Conservation (phyloP, 1,284 basidiomycete species). For the Apiotrichum laibachii region DNA sequence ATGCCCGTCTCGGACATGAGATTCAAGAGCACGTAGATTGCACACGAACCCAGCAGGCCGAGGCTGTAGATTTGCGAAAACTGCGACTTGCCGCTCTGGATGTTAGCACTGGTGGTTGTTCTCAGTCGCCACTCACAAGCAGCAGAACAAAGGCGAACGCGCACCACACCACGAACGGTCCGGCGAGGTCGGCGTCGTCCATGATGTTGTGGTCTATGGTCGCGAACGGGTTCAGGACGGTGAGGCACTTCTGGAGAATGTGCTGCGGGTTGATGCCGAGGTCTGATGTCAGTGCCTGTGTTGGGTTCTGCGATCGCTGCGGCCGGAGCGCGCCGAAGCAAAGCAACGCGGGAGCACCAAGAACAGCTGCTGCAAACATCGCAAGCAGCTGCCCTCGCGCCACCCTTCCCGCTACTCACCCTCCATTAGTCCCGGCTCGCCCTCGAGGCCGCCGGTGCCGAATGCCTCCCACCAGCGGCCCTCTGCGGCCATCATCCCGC, state of each 20-base stretch:
- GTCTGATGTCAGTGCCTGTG: constrained; percentile 58
- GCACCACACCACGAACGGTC: constrained; percentile 87
- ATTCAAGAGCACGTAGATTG: constrained; percentile 93
- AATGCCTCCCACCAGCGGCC: constrained; percentile 92
- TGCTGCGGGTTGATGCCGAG: constrained; percentile 97
- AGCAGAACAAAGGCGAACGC: constrained; percentile 89
- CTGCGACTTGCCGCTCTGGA: constrained; percentile 92
- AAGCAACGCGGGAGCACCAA: too few relatives aligned
- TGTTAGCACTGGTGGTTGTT: neutral
- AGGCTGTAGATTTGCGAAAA: constrained; percentile 99
- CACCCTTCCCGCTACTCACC: constrained; percentile 56
- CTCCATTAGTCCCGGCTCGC: constrained; percentile 87
- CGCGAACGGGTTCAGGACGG: constrained; percentile 89
- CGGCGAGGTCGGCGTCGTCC: constrained; percentile 98
- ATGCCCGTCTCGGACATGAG: constrained; percentile 95
- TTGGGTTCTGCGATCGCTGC: neutral
- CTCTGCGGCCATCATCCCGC: constrained; percentile 66
- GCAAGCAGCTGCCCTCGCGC: neutral
- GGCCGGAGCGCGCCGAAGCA: too few relatives aligned
- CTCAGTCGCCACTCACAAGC: constrained; percentile 66
- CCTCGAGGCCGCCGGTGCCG: constrained; percentile 91
- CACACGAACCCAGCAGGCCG: constrained; percentile 86
- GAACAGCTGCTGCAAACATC: neutral
- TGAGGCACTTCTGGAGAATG: constrained; percentile 88
- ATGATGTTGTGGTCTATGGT: constrained; percentile 91